Evolutionary conservation across 2,329 filamentous ascomycete species (phyloP), one percentile per base, ranked within the genome.

Genomic region (Fusarium palustre): DNA sequence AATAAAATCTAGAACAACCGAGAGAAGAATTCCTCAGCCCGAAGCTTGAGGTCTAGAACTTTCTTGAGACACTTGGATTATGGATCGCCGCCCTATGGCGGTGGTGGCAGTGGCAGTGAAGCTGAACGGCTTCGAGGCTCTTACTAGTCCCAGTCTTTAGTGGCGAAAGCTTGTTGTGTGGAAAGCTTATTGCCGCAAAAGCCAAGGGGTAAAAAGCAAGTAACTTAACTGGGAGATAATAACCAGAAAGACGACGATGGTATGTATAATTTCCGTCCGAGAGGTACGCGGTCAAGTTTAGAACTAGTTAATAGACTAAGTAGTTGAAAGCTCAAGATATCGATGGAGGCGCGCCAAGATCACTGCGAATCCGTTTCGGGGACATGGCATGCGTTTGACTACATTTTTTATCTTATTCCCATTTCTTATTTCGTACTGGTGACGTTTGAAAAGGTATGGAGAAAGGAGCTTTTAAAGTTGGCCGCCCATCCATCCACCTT

Each of bases 151-250:
- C 18, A 49, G 31, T n/a, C 25, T 39, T 39, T 33, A 24, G 58
- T 68, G 69, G 68, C 64, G 41, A 72, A 70, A 62, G 60, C 58
- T 68, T 69, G 62, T 61, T 52, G 22, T 49, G 58, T 62, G 56
- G 56, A 74, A 71, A 74, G 66, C 54, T 74, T 70, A 43, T 64
- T 38, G 59, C 55, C 55, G 34, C 36, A 20, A 28, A 41, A 56
- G 48, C 33, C 41, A 42, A 70, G 52, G 59, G 59, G 45, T 20
- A 30, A 15, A 16, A 33, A 33, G 11, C 4, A 33, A 13, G 33
- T 34, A 34, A 34, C 33, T 34, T 18, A 9, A 34, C 33, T 34
- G 15, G 33, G 33, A n/a, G 6, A 28, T 28, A 28, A 11, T 28
- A 28, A 11, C 10, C 16, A 50, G 58, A 42, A 47, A 41, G 15